Evolutionary conservation across 2,329 filamentous ascomycete species (phyloP).

Genomic region (Penicillium sp.): DNA sequence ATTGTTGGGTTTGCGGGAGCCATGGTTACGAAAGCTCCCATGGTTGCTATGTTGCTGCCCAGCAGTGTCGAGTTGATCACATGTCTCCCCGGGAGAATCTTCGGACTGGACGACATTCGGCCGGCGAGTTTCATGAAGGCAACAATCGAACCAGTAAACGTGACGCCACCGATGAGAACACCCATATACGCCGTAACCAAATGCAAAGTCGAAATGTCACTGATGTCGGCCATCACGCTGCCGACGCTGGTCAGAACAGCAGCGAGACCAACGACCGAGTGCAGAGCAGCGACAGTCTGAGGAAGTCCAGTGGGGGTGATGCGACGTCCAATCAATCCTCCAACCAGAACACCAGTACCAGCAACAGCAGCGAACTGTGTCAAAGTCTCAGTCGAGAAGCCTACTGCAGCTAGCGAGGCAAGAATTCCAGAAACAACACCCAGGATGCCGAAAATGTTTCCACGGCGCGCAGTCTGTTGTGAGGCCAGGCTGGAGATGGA

Average conservation of each 20-base stretch:
- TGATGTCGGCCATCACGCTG: slow-evolving; percentile 73
- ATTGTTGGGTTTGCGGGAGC: slow-evolving; percentile 76
- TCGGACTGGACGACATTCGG: slow-evolving; percentile 74
- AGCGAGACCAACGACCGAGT: slow-evolving; percentile 85
- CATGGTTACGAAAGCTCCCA: slow-evolving; percentile 80
- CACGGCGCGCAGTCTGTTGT: slow-evolving; percentile 77
- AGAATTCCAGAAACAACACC: slow-evolving; percentile 81
- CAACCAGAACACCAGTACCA: slow-evolving; percentile 65
- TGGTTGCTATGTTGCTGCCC: slow-evolving; percentile 73
- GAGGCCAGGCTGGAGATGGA: slow-evolving; percentile 80
- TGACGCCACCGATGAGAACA: slow-evolving; percentile 81
- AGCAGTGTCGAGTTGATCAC: slow-evolving; percentile 72
- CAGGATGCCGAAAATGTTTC: slow-evolving; percentile 82
- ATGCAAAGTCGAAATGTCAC: slow-evolving; percentile 72
- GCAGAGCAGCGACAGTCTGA: slow-evolving; percentile 83
- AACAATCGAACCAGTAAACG: slow-evolving; percentile 86
- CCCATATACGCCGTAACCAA: slow-evolving; percentile 83
- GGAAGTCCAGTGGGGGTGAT: slow-evolving; percentile 87
- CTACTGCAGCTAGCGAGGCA: slow-evolving; percentile 76
- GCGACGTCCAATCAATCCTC: slow-evolving; percentile 75
- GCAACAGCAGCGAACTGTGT: slow-evolving; percentile 78
- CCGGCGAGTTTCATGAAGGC: slow-evolving; percentile 85
- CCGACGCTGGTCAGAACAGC: slow-evolving; percentile 86
- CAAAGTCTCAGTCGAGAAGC: slow-evolving; percentile 74
- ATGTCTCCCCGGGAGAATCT: slow-evolving; percentile 71